Percentiles rank a stretch among this genome's conserved stretches.
Conservation (phyloP, 1,284 basidiomycete genomes). For the Irpex sp. region DNA sequence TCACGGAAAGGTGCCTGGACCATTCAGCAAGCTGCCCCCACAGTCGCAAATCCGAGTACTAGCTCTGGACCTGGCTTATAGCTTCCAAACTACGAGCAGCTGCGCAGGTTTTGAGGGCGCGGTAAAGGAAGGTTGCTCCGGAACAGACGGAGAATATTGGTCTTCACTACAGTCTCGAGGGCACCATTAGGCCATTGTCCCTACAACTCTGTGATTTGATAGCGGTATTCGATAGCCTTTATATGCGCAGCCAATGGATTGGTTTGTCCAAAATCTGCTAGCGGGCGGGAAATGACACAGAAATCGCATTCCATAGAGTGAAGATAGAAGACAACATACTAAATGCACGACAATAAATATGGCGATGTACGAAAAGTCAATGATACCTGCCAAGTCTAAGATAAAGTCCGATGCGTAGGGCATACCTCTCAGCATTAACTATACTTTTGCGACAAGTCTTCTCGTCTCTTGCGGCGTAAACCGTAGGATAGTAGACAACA, state of each 20-base stretch:
- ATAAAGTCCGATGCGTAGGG: background rate
- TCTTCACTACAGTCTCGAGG: conserved; percentile 1
- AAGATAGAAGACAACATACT: no score
- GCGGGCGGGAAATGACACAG: no score
- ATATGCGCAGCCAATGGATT: no score
- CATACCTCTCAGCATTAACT: background rate
- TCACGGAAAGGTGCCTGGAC: conserved; percentile 66
- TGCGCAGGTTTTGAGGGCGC: conserved; percentile 24
- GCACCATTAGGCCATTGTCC: no score
- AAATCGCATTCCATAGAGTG: no score
- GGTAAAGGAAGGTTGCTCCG: conserved; percentile 36
- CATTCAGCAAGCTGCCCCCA: conserved; percentile 59
- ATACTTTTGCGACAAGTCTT: conserved; percentile 44
- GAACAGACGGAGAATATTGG: conserved; percentile 40
- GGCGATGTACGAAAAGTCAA: background rate
- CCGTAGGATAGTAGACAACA: conserved; percentile 84
- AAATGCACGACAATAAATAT: background rate
- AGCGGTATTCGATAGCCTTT: no score
- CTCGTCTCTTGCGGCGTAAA: conserved; percentile 94
- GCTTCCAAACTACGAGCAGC: conserved; percentile 13
- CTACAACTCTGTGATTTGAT: no score
- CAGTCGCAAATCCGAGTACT: conserved; percentile 32
- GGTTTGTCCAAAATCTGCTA: no score
- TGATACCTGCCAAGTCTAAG: background rate
- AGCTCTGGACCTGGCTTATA: conserved; percentile 43